Percentiles rank a stretch among this genome's conserved stretches.
Evolutionary conservation across 805 yeast genomes (phyloP).

Genomic region (Cyberlindnera samutprakarnensis): DNA sequence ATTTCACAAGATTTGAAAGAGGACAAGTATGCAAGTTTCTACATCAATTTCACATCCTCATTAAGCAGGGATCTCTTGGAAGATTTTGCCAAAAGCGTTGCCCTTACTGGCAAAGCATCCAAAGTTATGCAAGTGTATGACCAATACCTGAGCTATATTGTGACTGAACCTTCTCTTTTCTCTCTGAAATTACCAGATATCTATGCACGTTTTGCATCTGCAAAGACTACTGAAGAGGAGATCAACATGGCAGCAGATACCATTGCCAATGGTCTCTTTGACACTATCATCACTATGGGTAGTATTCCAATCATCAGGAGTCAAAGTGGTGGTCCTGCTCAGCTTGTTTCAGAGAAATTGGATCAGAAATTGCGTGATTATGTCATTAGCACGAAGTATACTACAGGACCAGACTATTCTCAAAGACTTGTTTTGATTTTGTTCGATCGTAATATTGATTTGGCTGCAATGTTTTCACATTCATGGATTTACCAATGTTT

Average conservation of each 20-base stretch:
- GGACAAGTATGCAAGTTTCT: slow-evolving; percentile 72
- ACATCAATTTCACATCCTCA: slow-evolving; percentile 81
- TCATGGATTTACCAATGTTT: slow-evolving; percentile 97
- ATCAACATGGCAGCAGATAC: slow-evolving; percentile 61
- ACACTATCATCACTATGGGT: slow-evolving; percentile 69
- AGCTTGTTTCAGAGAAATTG: slow-evolving; percentile 79
- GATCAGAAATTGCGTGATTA: slow-evolving; percentile 83
- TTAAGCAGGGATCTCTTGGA: slow-evolving; percentile 75
- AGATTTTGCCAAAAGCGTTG: slow-evolving; percentile 78
- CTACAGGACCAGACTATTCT: slow-evolving; percentile 21
- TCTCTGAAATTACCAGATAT: slow-evolving; percentile 62
- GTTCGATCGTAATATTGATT: slow-evolving; percentile 82
- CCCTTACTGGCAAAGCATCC: slow-evolving; percentile 59
- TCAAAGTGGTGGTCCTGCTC: slow-evolving; percentile 92
- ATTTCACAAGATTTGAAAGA: slow-evolving; percentile 67
- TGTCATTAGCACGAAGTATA: slow-evolving; percentile 52
- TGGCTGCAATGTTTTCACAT: slow-evolving; percentile 91
- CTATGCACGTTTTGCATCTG: slow-evolving; percentile 63
- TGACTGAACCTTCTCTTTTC: slow-evolving; percentile 87
- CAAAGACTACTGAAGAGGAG: slow-evolving; percentile 64
- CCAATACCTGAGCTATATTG: slow-evolving; percentile 87
- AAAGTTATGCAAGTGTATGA: slow-evolving; percentile 86
- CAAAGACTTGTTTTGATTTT: slow-evolving; percentile 74
- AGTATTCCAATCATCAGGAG: slow-evolving; percentile 87
- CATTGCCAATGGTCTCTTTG: slow-evolving; percentile 75